These are phyloP conservation scores for Eragrostis tef DNA, from an alignment of 202 grass and related monocot species.

Conservation along the genomic window DNA sequence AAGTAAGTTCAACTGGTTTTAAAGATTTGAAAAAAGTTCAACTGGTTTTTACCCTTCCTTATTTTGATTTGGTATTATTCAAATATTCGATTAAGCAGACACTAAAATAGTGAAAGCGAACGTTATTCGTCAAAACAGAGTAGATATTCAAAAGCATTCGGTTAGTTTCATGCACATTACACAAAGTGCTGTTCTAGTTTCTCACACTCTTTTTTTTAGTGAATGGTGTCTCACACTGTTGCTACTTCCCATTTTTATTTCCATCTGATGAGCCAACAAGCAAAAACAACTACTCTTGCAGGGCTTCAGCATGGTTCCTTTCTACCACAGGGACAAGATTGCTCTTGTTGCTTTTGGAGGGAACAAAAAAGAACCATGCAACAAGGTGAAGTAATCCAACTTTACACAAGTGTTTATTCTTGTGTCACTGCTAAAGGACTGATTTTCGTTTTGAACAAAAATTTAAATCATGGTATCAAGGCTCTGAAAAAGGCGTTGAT, in stretches of 20 bases:
- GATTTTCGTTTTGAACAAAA: constrained; percentile 18
- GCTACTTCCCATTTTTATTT: constrained; percentile 23
- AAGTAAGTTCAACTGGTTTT: constrained; percentile 52
- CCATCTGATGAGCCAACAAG: constrained; percentile 26
- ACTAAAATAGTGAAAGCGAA: constrained; percentile 5
- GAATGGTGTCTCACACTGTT: not conserved
- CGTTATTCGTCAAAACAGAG: not conserved
- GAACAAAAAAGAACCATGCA: constrained; percentile 81
- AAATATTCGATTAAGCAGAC: not conserved
- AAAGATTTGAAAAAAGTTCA: no score
- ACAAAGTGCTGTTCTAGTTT: not conserved
- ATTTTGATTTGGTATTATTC: constrained; percentile 2
- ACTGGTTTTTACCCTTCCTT: not conserved
- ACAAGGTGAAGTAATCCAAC: constrained; percentile 61
- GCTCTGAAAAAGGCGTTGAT: not conserved
- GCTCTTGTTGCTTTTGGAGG: constrained; percentile 97
- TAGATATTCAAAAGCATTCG: not conserved
- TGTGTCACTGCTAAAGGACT: constrained; percentile 9
- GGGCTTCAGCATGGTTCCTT: constrained; percentile 92
- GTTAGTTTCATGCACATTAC: not conserved
- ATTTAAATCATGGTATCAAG: constrained; percentile 4
- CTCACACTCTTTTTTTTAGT: not conserved
- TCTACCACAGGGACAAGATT: constrained; percentile 84
- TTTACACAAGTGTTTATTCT: constrained; percentile 31
- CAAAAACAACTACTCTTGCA: constrained; percentile 44